phyloP scores from a whole-genome alignment of 495 filamentous ascomycete genomes.

The Terfezia claveryi region DNA sequence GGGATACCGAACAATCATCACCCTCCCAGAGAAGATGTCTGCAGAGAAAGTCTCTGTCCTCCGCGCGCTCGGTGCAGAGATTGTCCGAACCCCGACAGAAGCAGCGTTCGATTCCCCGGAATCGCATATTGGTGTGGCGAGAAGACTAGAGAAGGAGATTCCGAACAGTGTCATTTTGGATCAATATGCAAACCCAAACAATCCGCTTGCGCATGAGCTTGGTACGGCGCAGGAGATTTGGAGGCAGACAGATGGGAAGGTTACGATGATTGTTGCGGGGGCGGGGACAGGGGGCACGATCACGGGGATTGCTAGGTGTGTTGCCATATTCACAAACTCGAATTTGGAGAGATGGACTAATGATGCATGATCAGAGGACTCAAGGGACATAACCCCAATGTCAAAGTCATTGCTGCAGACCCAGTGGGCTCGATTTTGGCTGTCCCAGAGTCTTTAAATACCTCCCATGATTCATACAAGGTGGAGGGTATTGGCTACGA shows the following conservation, averaged over 20 bases:
- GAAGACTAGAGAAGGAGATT: slow-evolving; percentile 75
- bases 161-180: slow-evolving; percentile 93
- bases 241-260: slow-evolving; percentile 64
- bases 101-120: slow-evolving; percentile 87
- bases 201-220: slow-evolving; percentile 80
- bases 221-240: slow-evolving; percentile 96
- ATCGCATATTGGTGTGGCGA: slow-evolving; percentile 88
- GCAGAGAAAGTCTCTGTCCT: slow-evolving; percentile 91
- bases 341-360: neutral
- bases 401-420: slow-evolving; percentile 81
- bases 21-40: slow-evolving; percentile 97
- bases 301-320: slow-evolving; percentile 48
- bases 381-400: slow-evolving; percentile 57
- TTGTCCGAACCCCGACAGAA: slow-evolving; percentile 91
- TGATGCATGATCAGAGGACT: slow-evolving; percentile 31
- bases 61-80: slow-evolving; percentile 79
- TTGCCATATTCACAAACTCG: neutral
- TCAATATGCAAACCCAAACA: slow-evolving; percentile 82
- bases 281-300: slow-evolving; percentile 94
- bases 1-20: slow-evolving; percentile 96
- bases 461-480: slow-evolving; percentile 67
- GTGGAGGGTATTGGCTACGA: slow-evolving; percentile 98
- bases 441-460: slow-evolving; percentile 52
- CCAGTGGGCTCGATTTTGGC: slow-evolving; percentile 77
- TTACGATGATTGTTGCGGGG: slow-evolving; percentile 72